Base-by-base conservation (phyloP, 352 stramenopile genomes). In the Pythium brassicae region DNA sequence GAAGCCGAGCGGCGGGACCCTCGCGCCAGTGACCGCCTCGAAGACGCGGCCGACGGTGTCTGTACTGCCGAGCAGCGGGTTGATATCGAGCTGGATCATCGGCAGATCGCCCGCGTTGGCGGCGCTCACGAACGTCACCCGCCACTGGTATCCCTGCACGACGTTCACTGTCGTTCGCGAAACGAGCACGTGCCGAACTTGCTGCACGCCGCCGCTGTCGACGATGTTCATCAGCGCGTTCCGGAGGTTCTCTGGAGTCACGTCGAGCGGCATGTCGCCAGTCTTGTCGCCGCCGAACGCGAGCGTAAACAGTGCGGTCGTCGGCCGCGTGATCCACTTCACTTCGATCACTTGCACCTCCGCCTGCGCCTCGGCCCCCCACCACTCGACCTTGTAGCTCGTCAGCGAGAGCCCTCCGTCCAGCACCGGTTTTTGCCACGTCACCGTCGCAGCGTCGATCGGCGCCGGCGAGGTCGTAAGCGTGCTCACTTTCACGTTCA, bases 161-260 rank as follows among this genome's bases (percentile, higher is more conserved):
- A 66, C 78, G 27, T 87, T 82, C 19, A 93, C 59, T 10, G 70
- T 66, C 17, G 68, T 70, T 12, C 83, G 63, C 22, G 73, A 81
- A 0, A 96, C 83, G 37, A 85, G 63, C 17, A 93, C 56, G 37
- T 85, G 61, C 2, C 64, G 60, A 23, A 86, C 55, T 8, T 63
- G 47, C 47, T 72, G 61, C 14, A 57, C 61, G 12, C 37, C 27
- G 0, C 67, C 61, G 12, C 37, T 25, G 0, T 67, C 63, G 19
- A 89, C 72, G 23, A 98, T 71, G 57, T 97, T 97, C 72, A 98
- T 90, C 20, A 98, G 68, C 23, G 80, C 78, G 55, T 73, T 86
- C 10, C 91, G 78, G 10, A 98, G 49, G 61, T 96, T 89, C 56
- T 87, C 85, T 2, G 87, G 72, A 11, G 78, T 59, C 3, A 90